These are phyloP conservation scores for Neurospora africana DNA, from an alignment of 495 filamentous ascomycete genomes.

Conservation along the genomic window DNA sequence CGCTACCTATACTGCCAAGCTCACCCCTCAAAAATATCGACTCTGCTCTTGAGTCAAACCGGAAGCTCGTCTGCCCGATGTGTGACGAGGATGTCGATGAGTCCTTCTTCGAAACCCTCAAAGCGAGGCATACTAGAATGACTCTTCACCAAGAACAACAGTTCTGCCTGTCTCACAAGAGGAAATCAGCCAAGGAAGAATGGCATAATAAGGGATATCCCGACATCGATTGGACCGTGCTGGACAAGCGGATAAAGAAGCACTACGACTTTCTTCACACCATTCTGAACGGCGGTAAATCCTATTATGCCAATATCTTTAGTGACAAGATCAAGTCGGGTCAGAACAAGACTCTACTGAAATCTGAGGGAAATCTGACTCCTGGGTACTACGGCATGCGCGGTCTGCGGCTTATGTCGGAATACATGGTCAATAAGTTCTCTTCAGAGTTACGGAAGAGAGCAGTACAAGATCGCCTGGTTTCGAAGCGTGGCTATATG, in stretches of 20 bases:
- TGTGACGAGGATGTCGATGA: conserved; percentile 51
- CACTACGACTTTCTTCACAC: conserved; percentile 44
- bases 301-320: conserved; percentile 53
- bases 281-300: conserved; percentile 49
- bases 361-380: conserved; percentile 41
- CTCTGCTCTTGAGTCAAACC: too few relatives aligned
- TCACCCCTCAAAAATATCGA: too few relatives aligned
- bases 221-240: conserved; percentile 59
- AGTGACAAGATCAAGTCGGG: conserved; percentile 48
- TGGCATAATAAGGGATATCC: conserved; percentile 66
- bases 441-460: conserved; percentile 51
- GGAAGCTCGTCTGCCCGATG: conserved; percentile 47
- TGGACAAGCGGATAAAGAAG: conserved; percentile 52
- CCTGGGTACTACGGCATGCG: conserved; percentile 81
- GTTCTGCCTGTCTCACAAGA: conserved; percentile 68
- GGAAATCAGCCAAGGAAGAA: conserved; percentile 41
- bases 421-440: conserved; percentile 55
- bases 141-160: conserved; percentile 49
- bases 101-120: conserved; percentile 38
- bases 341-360: conserved; percentile 48
- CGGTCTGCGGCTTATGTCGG: conserved; percentile 54
- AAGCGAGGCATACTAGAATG: conserved; percentile 33
- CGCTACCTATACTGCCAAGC: too few relatives aligned
- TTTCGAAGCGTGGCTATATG: conserved; percentile 58
- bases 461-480: conserved; percentile 53